Evolutionary conservation across 2,329 filamentous ascomycete genomes (phyloP).

Genomic region (Botrytis porri): DNA sequence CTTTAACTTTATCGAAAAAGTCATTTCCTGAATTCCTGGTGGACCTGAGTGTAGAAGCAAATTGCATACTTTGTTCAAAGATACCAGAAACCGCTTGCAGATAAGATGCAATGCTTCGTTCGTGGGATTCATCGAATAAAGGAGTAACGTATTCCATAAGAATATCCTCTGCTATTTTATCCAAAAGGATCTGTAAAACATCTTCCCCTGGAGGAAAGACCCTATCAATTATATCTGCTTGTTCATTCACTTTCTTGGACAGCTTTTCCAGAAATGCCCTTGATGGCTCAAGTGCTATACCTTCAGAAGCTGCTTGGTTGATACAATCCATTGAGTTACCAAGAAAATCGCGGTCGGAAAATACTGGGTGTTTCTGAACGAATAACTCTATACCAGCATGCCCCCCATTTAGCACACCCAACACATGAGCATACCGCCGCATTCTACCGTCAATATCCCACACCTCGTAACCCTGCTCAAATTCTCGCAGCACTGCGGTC

Average conservation of each 20-base stretch:
- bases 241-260: constrained; percentile 74
- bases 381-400: constrained; percentile 77
- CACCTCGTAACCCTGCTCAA: constrained; percentile 85
- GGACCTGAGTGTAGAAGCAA: constrained; percentile 67
- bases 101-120: constrained; percentile 71
- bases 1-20: constrained; percentile 62
- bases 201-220: constrained; percentile 71
- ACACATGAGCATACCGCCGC: constrained; percentile 82
- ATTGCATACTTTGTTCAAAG: constrained; percentile 80
- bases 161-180: constrained; percentile 77
- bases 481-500: constrained; percentile 84
- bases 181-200: constrained; percentile 75
- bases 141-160: constrained; percentile 82
- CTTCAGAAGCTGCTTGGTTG: constrained; percentile 61
- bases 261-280: constrained; percentile 76
- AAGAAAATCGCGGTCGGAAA: constrained; percentile 68
- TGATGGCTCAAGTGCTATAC: constrained; percentile 75
- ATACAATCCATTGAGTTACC: constrained; percentile 80
- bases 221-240: constrained; percentile 72
- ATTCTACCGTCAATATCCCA: constrained; percentile 87
- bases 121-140: constrained; percentile 83
- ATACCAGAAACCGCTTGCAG: constrained; percentile 82
- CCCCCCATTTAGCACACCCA: constrained; percentile 79
- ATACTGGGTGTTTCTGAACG: constrained; percentile 82
- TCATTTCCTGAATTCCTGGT: constrained; percentile 60